Conservation (phyloP, 2,329 filamentous ascomycete genomes). For the Dissoconium aciculare region DNA sequence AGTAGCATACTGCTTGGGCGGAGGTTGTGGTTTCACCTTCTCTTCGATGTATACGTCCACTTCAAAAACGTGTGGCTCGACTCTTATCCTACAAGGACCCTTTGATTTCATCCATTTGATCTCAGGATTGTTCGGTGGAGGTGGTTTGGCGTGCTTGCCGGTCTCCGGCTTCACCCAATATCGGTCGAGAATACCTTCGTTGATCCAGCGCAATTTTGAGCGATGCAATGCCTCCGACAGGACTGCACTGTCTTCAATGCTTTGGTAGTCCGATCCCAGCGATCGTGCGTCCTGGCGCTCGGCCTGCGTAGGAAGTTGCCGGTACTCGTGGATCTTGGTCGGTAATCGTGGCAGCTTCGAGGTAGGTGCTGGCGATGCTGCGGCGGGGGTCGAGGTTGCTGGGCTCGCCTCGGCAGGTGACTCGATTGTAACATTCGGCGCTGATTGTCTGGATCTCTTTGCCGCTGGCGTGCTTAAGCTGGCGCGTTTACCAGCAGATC, state of each 20-base stretch:
- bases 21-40: conserved; percentile 40
- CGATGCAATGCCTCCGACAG: conserved; percentile 56
- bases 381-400: conserved; percentile 8
- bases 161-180: conserved; percentile 64
- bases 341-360: conserved; percentile 35
- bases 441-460: conserved; percentile 1
- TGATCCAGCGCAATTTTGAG: conserved; percentile 60
- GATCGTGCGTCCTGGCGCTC: conserved; percentile 51
- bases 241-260: conserved; percentile 60
- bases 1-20: conserved; percentile 8
- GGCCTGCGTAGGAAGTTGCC: conserved; percentile 56
- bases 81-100: conserved; percentile 56
- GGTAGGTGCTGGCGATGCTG: conserved; percentile 11
- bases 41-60: conserved; percentile 60
- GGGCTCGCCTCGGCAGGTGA: conserved; percentile 7
- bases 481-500: conserved; percentile 1
- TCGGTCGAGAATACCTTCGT: conserved; percentile 53
- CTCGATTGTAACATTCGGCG: conserved; percentile 4
- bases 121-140: conserved; percentile 28
- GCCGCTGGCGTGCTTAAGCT: conserved; percentile 4
- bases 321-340: conserved; percentile 46
- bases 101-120: conserved; percentile 35
- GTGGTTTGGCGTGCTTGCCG: conserved; percentile 45
- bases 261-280: conserved; percentile 52
- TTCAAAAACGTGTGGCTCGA: conserved; percentile 68